Evolutionary conservation across 2,329 filamentous ascomycete genomes (phyloP).

Genomic region (Pseudogymnoascus pannorum): DNA sequence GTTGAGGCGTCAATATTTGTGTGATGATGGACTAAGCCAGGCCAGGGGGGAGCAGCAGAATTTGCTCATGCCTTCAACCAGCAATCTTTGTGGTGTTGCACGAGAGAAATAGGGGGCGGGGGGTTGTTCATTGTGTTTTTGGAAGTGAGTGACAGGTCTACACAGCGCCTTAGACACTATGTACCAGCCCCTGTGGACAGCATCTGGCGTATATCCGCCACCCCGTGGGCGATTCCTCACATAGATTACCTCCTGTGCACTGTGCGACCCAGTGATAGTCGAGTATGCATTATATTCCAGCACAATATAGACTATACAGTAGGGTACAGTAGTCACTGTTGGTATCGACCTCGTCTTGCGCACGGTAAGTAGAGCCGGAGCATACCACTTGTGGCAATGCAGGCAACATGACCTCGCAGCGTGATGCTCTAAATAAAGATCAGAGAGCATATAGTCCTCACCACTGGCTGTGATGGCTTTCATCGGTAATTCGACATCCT

Average conservation of each 20-base stretch:
- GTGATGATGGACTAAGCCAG: neutral
- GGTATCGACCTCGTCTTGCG: neutral
- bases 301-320: neutral
- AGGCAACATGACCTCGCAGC: neutral
- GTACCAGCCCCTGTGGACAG: neutral
- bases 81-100: neutral
- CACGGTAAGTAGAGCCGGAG: neutral
- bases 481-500: constrained; percentile 1
- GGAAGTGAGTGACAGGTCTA: neutral
- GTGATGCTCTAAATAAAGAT: constrained; percentile 1
- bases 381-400: neutral
- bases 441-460: neutral
- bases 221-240: constrained; percentile 1
- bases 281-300: neutral
- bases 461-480: neutral
- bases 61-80: neutral
- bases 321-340: neutral
- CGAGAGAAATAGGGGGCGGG: neutral
- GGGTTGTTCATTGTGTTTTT: neutral
- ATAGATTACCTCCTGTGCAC: constrained; percentile 1
- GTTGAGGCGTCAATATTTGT: constrained; percentile 6
- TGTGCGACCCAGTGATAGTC: neutral
- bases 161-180: neutral
- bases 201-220: neutral
- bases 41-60: neutral